phyloP scores from a whole-genome alignment of 495 filamentous ascomycete species.

The Neurospora sp. region DNA sequence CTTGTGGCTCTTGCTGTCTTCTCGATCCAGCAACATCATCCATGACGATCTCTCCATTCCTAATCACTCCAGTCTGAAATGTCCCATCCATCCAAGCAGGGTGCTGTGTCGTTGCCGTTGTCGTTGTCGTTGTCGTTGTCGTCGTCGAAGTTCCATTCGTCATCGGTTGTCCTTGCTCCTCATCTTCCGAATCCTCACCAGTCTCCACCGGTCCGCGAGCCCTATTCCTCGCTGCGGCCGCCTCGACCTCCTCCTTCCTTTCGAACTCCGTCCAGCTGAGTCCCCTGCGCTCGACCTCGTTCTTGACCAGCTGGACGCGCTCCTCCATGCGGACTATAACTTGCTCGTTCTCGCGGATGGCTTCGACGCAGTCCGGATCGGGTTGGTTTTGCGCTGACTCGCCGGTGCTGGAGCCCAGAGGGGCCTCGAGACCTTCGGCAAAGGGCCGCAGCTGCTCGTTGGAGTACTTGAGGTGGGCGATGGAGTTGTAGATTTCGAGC shows the following conservation, averaged over 20 bases:
- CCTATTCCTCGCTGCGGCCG: constrained; percentile 5
- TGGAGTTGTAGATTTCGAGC: constrained; percentile 71
- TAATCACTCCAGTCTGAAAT: constrained; percentile 41
- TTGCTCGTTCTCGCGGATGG: constrained; percentile 63
- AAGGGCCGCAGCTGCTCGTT: constrained; percentile 63
- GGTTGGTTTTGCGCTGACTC: constrained; percentile 19
- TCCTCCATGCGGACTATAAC: constrained; percentile 66
- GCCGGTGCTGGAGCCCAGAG: constrained; percentile 13
- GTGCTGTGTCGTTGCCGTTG: constrained; percentile 16
- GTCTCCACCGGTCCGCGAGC: constrained; percentile 5
- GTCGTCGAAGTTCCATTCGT: not conserved
- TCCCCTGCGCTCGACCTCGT: constrained; percentile 68
- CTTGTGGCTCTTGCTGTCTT: not conserved
- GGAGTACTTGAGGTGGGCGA: constrained; percentile 69
- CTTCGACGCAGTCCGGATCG: constrained; percentile 57
- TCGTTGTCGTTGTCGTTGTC: not conserved
- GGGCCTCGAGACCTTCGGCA: constrained; percentile 27
- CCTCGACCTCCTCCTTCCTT: constrained; percentile 27
- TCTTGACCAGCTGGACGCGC: constrained; percentile 56
- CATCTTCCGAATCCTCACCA: not conserved
- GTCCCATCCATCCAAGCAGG: constrained; percentile 45
- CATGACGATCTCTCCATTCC: constrained; percentile 29
- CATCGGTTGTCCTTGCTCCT: constrained; percentile 1
- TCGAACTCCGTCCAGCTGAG: constrained; percentile 55
- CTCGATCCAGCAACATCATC: constrained; percentile 11